phyloP scores from a whole-genome alignment of 2,329 filamentous ascomycete genomes.

The Monilinia aucupariae region DNA sequence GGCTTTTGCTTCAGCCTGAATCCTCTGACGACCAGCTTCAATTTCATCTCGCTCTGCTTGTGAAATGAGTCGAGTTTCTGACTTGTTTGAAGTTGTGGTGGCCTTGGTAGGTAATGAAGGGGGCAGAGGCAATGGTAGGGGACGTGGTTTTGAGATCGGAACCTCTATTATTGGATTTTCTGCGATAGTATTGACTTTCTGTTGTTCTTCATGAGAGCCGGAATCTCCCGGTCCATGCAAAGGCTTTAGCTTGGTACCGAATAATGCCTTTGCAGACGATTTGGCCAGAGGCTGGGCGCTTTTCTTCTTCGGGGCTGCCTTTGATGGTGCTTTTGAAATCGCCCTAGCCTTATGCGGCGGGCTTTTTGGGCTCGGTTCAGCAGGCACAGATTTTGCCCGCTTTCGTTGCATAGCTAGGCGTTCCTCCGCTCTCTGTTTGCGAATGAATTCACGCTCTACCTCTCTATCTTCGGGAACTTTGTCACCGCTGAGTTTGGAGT shows the following conservation, averaged over 20 bases:
- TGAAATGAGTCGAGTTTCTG: background rate
- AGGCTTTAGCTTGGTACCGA: background rate
- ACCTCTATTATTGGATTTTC: background rate
- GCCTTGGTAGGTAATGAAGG: too few relatives aligned
- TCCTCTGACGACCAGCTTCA: background rate
- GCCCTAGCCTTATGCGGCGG: background rate
- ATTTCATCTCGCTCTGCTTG: constrained; percentile 8
- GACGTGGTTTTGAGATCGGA: background rate
- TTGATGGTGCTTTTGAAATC: background rate
- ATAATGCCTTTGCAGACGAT: background rate
- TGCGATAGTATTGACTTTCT: fast-evolving
- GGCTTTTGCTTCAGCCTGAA: background rate
- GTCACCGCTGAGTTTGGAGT: background rate
- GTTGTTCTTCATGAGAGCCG: background rate
- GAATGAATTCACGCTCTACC: constrained; percentile 3
- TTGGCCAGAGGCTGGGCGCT: background rate
- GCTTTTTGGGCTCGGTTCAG: background rate
- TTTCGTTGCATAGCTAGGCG: background rate
- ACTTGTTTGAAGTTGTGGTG: background rate
- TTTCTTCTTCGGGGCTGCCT: background rate
- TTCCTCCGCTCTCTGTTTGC: background rate
- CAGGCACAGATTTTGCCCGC: background rate
- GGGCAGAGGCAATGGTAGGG: background rate
- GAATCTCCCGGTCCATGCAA: background rate
- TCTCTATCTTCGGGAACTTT: constrained; percentile 5